Evolutionary conservation across 768 basidiomycete genomes (phyloP).

Genomic region (Lentinula detonsa): DNA sequence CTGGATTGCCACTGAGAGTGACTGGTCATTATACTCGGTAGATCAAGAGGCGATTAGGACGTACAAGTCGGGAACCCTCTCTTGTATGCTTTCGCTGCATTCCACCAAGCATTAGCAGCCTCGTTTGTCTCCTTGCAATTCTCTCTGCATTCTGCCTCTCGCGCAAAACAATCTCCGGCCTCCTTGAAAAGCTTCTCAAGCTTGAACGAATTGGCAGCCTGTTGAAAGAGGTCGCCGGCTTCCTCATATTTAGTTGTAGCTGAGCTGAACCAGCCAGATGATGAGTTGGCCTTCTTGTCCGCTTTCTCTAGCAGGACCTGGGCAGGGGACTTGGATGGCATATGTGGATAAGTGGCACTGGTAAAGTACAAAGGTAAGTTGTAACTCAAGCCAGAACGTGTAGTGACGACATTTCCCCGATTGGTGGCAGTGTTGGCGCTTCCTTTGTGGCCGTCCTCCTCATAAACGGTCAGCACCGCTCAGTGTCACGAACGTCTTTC

Average conservation of each 20-base stretch:
- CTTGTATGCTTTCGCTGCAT: constrained; percentile 95
- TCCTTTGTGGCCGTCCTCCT: not conserved
- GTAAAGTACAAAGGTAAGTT: constrained; percentile 8
- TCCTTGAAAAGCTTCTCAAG: constrained; percentile 89
- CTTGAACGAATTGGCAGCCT: constrained; percentile 91
- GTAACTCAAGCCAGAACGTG: constrained; percentile 7
- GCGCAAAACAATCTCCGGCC: constrained; percentile 86
- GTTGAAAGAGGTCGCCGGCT: constrained; percentile 91
- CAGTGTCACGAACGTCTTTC: not conserved
- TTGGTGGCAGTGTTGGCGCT: not conserved
- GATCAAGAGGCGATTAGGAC: constrained; percentile 15
- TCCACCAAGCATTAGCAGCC: constrained; percentile 99
- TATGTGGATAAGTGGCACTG: constrained; percentile 21
- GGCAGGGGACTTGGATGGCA: constrained; percentile 75
- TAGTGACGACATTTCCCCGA: not conserved
- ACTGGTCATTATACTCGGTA: constrained; percentile 10
- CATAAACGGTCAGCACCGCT: not conserved
- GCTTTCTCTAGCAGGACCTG: constrained; percentile 79
- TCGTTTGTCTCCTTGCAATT: constrained; percentile 84
- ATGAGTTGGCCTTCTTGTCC: constrained; percentile 86
- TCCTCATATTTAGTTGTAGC: constrained; percentile 85
- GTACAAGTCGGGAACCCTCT: constrained; percentile 77
- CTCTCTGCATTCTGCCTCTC: constrained; percentile 93
- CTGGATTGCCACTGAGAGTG: constrained; percentile 72
- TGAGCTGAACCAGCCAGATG: constrained; percentile 85